A percentile compares a stretch with the other conserved stretches of the same genome.
Conservation (phyloP, 805 yeast genomes). For the Hyphopichia homilentoma region DNA sequence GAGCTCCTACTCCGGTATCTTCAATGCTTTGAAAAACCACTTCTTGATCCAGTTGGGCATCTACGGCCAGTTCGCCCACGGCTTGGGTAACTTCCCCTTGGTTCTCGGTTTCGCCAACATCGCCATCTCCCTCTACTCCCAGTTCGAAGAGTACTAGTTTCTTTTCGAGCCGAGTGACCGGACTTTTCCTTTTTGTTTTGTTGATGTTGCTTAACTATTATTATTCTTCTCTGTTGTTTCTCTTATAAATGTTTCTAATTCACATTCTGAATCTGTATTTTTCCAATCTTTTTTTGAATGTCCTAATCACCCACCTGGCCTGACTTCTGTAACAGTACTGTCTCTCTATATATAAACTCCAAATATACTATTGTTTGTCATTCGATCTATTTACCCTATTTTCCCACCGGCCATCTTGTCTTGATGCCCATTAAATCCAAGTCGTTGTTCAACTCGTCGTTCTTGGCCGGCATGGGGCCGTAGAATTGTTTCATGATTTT, state of each 20-base stretch:
- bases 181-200: slow-evolving; percentile 3
- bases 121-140: slow-evolving; percentile 49
- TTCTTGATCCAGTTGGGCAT: slow-evolving; percentile 33
- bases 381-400: no score
- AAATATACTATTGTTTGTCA: no score
- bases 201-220: slow-evolving; percentile 1
- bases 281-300: no score
- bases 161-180: slow-evolving; percentile 3
- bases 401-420: slow-evolving; percentile 31
- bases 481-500: slow-evolving; percentile 40
- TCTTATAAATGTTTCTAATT: no score
- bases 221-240: background rate
- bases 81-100: slow-evolving; percentile 47
- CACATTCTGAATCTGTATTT: no score
- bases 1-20: slow-evolving; percentile 19
- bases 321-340: background rate
- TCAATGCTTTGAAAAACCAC: slow-evolving; percentile 25
- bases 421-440: slow-evolving; percentile 33
- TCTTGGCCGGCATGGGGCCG: slow-evolving; percentile 34
- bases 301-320: no score
- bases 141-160: slow-evolving; percentile 39
- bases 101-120: slow-evolving; percentile 45
- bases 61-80: slow-evolving; percentile 29
- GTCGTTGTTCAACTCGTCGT: slow-evolving; percentile 32
- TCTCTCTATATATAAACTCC: no score